Evolutionary conservation across 2,329 filamentous ascomycete genomes (phyloP).

Genomic region (Penicillium sp.): DNA sequence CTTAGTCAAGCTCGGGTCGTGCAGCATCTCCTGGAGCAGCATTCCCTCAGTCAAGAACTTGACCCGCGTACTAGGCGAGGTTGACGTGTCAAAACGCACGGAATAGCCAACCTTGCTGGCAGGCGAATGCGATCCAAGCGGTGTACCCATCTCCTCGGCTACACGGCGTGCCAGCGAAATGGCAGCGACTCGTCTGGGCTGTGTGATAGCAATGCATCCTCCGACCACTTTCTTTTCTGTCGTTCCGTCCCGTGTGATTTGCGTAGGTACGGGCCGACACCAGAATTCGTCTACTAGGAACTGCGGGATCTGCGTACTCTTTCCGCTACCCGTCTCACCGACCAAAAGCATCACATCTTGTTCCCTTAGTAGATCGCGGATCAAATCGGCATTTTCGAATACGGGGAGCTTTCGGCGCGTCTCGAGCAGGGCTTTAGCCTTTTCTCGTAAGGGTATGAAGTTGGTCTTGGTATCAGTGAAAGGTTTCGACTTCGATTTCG

Average conservation of each 20-base stretch:
- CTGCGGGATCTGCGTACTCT: conserved; percentile 94
- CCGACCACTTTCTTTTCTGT: conserved; percentile 54
- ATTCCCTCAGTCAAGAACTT: conserved; percentile 97
- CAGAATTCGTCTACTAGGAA: conserved; percentile 77
- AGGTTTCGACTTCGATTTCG: conserved; percentile 17
- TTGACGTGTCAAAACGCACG: conserved; percentile 86
- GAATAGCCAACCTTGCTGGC: conserved; percentile 79
- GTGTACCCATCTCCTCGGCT: conserved; percentile 72
- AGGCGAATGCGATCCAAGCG: conserved; percentile 58
- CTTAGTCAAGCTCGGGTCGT: conserved; percentile 74
- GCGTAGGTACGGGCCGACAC: conserved; percentile 64
- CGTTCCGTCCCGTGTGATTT: conserved; percentile 37
- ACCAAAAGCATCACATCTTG: conserved; percentile 79
- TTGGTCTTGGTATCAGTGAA: conserved; percentile 24
- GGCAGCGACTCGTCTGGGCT: conserved; percentile 89
- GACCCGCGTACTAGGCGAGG: conserved; percentile 76
- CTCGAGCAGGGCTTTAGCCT: conserved; percentile 47
- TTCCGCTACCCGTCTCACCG: conserved; percentile 93
- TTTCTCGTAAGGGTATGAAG: conserved; percentile 39
- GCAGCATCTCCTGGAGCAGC: conserved; percentile 87
- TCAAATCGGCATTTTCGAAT: conserved; percentile 69
- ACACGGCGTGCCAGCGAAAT: conserved; percentile 87
- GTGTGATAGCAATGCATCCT: conserved; percentile 86
- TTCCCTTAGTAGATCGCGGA: conserved; percentile 60
- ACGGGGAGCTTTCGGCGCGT: conserved; percentile 72